Conservation (phyloP, 106 monocot species). For the Allium cepa region DNA sequence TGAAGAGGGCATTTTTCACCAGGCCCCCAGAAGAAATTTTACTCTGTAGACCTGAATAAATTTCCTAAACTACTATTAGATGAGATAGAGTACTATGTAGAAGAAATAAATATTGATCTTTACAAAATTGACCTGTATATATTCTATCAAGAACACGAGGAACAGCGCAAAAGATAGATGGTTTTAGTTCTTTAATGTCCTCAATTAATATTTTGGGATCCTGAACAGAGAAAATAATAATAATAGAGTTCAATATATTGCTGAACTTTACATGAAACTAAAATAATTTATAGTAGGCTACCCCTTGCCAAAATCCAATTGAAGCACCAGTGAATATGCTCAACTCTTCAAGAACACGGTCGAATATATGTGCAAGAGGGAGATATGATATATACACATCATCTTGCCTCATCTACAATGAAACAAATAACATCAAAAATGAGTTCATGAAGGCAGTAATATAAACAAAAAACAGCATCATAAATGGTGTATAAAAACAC, state of each 20-base stretch:
- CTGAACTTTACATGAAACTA: not conserved
- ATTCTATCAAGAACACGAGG: constrained; percentile 92
- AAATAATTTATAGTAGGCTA: constrained; percentile 14
- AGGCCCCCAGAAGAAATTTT: constrained; percentile 74
- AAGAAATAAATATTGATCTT: not conserved
- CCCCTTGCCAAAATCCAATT: constrained; percentile 98
- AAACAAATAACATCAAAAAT: not conserved
- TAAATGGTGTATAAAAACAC: constrained; percentile 15
- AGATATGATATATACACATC: constrained; percentile 96
- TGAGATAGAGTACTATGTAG: not conserved
- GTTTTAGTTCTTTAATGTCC: constrained; percentile 80
- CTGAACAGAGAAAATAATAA: constrained; percentile 19
- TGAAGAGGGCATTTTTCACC: constrained; percentile 62
- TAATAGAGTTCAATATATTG: not conserved
- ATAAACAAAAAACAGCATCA: not conserved
- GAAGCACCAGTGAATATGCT: constrained; percentile 79
- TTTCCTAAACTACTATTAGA: not conserved
- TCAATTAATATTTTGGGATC: constrained; percentile 82
- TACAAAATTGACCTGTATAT: constrained; percentile 47
- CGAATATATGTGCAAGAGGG: constrained; percentile 94
- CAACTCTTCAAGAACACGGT: constrained; percentile 83
- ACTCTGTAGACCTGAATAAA: constrained; percentile 45
- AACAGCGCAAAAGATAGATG: constrained; percentile 88
- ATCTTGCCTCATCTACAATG: constrained; percentile 37
- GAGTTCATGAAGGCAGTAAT: not conserved